Evolutionary conservation across 768 basidiomycete species (phyloP).

Genomic region (Polyporus arcularius): DNA sequence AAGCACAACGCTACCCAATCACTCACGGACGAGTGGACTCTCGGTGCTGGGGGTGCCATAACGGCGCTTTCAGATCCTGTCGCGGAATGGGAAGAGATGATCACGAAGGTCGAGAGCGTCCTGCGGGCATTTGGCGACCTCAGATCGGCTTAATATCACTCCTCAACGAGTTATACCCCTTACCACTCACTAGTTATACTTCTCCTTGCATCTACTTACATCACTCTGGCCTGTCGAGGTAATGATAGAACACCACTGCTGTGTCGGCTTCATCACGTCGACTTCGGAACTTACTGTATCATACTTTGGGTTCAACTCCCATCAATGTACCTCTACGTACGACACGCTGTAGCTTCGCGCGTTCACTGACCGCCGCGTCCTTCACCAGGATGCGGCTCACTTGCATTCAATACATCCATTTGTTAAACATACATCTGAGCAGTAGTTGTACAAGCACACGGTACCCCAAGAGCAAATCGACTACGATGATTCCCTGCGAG

Average conservation of each 20-base stretch:
- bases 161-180: neutral
- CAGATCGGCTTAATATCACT: neutral
- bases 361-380: neutral
- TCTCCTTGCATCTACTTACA: neutral
- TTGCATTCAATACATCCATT: neutral
- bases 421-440: neutral
- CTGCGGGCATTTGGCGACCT: conserved; percentile 54
- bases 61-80: conserved; percentile 86
- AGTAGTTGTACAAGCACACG: neutral
- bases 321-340: conserved; percentile 3
- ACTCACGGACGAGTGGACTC: conserved; percentile 59
- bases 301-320: conserved; percentile 20
- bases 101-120: conserved; percentile 81
- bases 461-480: neutral
- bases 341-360: neutral
- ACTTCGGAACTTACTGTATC: conserved; percentile 13
- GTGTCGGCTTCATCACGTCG: conserved; percentile 19
- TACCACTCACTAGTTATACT: neutral
- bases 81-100: conserved; percentile 94
- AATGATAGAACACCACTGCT: neutral
- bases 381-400: neutral
- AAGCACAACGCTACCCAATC: too few relatives aligned
- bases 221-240: neutral
- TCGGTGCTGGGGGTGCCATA: conserved; percentile 96
- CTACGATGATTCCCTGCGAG: neutral